Evolutionary conservation across 2,329 filamentous ascomycete species (phyloP).

Genomic region (Penicillium sp.): DNA sequence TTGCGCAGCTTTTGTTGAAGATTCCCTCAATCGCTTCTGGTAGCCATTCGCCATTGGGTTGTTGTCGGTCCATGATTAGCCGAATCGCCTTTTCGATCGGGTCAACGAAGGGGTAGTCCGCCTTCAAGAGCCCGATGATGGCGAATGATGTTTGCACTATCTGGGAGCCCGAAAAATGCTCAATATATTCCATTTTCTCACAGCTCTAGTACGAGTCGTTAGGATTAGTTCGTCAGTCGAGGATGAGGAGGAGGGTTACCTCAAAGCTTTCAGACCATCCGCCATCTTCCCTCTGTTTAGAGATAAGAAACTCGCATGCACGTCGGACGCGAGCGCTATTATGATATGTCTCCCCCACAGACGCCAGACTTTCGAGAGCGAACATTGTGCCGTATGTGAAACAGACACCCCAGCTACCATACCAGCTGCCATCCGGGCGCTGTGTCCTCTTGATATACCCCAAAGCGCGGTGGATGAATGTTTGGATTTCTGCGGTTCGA

Average conservation of each 20-base stretch:
- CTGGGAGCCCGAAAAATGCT: slow-evolving; percentile 75
- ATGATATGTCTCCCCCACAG: slow-evolving; percentile 78
- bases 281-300: slow-evolving; percentile 83
- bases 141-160: slow-evolving; percentile 97
- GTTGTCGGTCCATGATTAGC: slow-evolving; percentile 84
- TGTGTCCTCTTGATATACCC: slow-evolving; percentile 83
- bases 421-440: slow-evolving; percentile 86
- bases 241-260: not conserved
- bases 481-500: slow-evolving; percentile 72
- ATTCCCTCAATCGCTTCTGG: slow-evolving; percentile 97
- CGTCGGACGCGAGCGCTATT: slow-evolving; percentile 72
- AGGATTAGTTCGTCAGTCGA: not conserved
- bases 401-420: slow-evolving; percentile 96
- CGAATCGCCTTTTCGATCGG: slow-evolving; percentile 74
- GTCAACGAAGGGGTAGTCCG: slow-evolving; percentile 75
- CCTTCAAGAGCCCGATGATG: slow-evolving; percentile 79
- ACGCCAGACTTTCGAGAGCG: slow-evolving; percentile 82
- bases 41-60: slow-evolving; percentile 88
- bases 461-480: slow-evolving; percentile 74
- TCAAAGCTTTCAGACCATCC: slow-evolving; percentile 79
- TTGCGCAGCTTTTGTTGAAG: slow-evolving; percentile 85
- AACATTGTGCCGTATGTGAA: slow-evolving; percentile 99
- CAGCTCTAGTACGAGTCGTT: slow-evolving; percentile 75
- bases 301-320: slow-evolving; percentile 84
- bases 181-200: slow-evolving; percentile 75